Evolutionary conservation across 306 rosid genomes (phyloP).

Genomic region (Quillaja saponaria): DNA sequence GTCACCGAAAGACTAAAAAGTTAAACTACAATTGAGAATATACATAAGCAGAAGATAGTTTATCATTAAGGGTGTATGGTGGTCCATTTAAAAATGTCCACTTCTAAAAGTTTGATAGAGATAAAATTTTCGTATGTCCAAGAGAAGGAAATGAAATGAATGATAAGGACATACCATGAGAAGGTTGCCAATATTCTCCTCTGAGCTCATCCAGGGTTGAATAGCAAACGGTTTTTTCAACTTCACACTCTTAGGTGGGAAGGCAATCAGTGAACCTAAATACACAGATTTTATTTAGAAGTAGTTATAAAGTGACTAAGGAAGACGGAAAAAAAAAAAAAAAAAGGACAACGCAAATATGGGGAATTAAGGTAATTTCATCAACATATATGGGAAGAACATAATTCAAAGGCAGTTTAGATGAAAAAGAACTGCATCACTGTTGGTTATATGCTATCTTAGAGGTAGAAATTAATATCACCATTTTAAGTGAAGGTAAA

Average conservation of each 20-base stretch:
- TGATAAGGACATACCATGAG: conserved; percentile 69
- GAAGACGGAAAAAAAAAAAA: neutral
- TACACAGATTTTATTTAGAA: neutral
- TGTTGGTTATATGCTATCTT: too few relatives aligned
- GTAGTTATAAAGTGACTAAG: neutral
- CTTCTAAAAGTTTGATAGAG: too few relatives aligned
- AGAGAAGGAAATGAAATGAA: conserved; percentile 11
- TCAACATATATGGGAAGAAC: too few relatives aligned
- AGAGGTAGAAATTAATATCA: too few relatives aligned
- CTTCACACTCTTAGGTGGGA: conserved; percentile 77
- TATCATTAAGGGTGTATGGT: neutral
- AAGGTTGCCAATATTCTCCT: conserved; percentile 86
- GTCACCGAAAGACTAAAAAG: conserved; percentile 5
- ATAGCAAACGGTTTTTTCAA: conserved; percentile 76
- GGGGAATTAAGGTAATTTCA: neutral
- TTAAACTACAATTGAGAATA: conserved; percentile 9
- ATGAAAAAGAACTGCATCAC: too few relatives aligned
- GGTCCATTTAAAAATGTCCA: too few relatives aligned
- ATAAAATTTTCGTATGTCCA: neutral
- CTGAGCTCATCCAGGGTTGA: conserved; percentile 87
- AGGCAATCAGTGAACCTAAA: conserved; percentile 65
- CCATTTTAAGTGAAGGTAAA: too few relatives aligned
- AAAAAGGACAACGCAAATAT: neutral
- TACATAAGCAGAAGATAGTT: neutral
- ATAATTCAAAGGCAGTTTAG: too few relatives aligned